Evolutionary conservation across 306 rosid genomes (phyloP).

Genomic region (Prunus dulcis): DNA sequence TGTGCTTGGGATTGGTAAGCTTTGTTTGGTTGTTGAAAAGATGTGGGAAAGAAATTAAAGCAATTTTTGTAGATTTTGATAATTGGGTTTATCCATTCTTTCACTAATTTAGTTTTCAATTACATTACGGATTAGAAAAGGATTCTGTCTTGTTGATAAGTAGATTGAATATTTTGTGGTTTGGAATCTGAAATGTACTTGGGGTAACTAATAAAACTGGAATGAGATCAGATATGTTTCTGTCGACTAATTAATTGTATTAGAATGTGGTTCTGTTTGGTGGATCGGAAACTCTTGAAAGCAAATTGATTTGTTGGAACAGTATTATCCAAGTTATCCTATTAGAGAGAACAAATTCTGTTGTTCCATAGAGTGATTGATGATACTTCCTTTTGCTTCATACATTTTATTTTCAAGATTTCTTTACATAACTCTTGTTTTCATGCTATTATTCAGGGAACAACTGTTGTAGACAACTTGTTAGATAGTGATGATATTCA

Average conservation of each 20-base stretch:
- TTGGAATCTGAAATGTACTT: background rate
- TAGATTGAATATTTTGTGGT: background rate
- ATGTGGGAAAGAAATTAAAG: background rate
- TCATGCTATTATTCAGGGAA: conserved; percentile 57
- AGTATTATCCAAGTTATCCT: background rate
- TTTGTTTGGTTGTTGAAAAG: conserved; percentile 11
- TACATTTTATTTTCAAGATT: background rate
- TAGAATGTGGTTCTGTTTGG: background rate
- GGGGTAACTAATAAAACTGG: background rate
- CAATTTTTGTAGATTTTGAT: background rate
- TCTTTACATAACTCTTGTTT: conserved; percentile 3
- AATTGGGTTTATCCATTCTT: background rate
- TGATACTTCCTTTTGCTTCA: background rate
- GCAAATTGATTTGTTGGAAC: background rate
- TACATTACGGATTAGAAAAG: background rate
- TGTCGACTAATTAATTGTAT: background rate
- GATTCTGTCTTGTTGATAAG: background rate
- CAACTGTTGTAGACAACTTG: conserved; percentile 94
- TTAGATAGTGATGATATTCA: conserved; percentile 85
- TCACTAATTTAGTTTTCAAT: background rate
- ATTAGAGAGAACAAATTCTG: background rate
- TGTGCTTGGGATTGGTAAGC: background rate
- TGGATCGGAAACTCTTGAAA: background rate
- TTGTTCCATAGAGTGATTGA: conserved; percentile 1
- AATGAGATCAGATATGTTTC: background rate